Conservation (phyloP, 2,329 filamentous ascomycete species). For the Lachnellula subtilissima region DNA sequence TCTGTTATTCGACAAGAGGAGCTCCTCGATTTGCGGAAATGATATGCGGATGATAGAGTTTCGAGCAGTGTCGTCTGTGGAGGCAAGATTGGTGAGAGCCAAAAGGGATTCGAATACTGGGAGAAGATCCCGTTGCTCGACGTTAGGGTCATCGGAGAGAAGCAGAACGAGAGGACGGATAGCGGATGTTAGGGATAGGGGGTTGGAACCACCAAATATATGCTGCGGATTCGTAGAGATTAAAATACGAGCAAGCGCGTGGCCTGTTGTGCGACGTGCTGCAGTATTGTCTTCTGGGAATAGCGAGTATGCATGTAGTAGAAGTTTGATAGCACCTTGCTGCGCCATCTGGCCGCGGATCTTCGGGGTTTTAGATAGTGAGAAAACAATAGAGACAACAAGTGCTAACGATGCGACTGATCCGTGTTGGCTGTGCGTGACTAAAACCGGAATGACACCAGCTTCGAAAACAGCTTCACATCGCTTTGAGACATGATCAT, state of each 20-base stretch:
- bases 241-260: slow-evolving; percentile 77
- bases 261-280: slow-evolving; percentile 60
- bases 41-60: slow-evolving; percentile 66
- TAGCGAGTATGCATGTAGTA: slow-evolving; percentile 66
- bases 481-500: slow-evolving; percentile 68
- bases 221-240: slow-evolving; percentile 82
- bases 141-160: slow-evolving; percentile 58
- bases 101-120: slow-evolving; percentile 88
- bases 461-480: slow-evolving; percentile 77
- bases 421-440: slow-evolving; percentile 68
- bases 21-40: slow-evolving; percentile 76
- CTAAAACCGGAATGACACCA: slow-evolving; percentile 70
- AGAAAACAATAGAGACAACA: slow-evolving; percentile 70
- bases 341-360: slow-evolving; percentile 79
- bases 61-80: slow-evolving; percentile 60
- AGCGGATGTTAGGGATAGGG: slow-evolving; percentile 70
- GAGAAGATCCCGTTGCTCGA: slow-evolving; percentile 69
- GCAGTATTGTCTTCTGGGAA: slow-evolving; percentile 49
- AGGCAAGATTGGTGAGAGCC: slow-evolving; percentile 90
- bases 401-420: slow-evolving; percentile 68
- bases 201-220: slow-evolving; percentile 74
- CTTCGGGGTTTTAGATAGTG: slow-evolving; percentile 68
- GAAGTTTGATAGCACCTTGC: slow-evolving; percentile 84
- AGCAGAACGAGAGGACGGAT: slow-evolving; percentile 76
- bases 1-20: slow-evolving; percentile 70